phyloP scores from a whole-genome alignment of 2,329 filamentous ascomycete species.

The Botrytis elliptica region DNA sequence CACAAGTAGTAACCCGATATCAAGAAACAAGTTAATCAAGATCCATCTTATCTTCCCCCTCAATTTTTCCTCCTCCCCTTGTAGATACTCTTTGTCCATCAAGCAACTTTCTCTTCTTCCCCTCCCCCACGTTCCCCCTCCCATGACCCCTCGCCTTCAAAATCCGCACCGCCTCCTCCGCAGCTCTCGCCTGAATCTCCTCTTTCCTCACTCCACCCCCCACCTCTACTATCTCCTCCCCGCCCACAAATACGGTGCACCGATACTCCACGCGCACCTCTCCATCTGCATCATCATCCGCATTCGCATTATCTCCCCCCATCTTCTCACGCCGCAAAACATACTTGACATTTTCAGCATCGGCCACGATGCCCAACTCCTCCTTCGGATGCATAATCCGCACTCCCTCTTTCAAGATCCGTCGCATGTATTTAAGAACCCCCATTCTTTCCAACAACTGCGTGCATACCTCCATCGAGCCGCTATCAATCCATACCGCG shows the following conservation, averaged over 20 bases:
- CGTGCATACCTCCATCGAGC: constrained; percentile 58
- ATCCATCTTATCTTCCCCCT: neutral
- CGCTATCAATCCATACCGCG: constrained; percentile 80
- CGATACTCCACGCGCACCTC: constrained; percentile 30
- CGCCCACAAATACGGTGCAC: constrained; percentile 53
- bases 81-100: neutral
- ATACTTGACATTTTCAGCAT: constrained; percentile 55
- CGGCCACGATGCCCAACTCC: constrained; percentile 60
- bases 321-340: constrained; percentile 36
- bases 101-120: neutral
- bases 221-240: constrained; percentile 47
- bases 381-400: constrained; percentile 66
- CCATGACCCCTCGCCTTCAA: constrained; percentile 25
- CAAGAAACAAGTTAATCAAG: neutral
- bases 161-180: constrained; percentile 49
- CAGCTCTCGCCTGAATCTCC: constrained; percentile 57
- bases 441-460: constrained; percentile 62
- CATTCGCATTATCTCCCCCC: constrained; percentile 8
- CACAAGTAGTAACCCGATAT: neutral
- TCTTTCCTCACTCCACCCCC: constrained; percentile 48
- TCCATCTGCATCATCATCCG: neutral
- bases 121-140: neutral
- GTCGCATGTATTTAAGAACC: constrained; percentile 52
- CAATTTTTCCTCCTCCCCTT: neutral
- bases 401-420: constrained; percentile 53